These are phyloP conservation scores for Fraxinus americana DNA, from an alignment of 257 asterid genomes.

Conservation along the genomic window DNA sequence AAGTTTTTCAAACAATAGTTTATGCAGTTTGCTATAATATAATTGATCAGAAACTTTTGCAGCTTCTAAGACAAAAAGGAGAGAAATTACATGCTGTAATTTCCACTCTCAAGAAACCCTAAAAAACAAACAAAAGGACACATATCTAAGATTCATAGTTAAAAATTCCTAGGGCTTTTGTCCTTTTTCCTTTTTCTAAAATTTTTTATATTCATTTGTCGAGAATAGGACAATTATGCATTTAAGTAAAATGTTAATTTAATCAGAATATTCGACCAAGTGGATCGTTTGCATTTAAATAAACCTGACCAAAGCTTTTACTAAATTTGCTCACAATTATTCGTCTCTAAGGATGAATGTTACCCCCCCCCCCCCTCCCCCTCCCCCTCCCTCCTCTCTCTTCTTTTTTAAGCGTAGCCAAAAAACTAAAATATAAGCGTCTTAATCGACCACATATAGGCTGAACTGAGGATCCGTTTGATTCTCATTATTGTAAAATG, in stretches of 20 bases:
- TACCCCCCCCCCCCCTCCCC: too few species aligned
- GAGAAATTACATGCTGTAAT: background rate
- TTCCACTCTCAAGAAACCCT: conserved; percentile 1
- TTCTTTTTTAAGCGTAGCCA: too few species aligned
- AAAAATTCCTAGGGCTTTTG: background rate
- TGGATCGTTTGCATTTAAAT: background rate
- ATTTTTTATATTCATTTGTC: background rate
- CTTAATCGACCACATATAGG: too few species aligned
- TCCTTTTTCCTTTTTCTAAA: background rate
- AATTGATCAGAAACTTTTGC: background rate
- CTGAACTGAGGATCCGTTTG: too few species aligned
- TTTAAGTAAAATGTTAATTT: background rate
- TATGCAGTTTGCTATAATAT: background rate
- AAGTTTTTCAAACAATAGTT: background rate
- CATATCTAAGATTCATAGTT: background rate
- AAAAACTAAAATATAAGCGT: background rate
- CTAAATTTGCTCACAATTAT: too few species aligned
- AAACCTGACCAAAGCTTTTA: too few species aligned
- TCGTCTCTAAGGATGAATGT: too few species aligned
- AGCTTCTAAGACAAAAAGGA: background rate
- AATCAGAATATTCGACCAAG: background rate
- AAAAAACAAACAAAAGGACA: background rate
- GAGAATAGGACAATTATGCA: conserved; percentile 3
- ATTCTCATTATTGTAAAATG: too few species aligned
- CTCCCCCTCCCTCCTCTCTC: too few species aligned